Conservation (phyloP, 1,284 basidiomycete species). For the Ceratobasidium sp. region DNA sequence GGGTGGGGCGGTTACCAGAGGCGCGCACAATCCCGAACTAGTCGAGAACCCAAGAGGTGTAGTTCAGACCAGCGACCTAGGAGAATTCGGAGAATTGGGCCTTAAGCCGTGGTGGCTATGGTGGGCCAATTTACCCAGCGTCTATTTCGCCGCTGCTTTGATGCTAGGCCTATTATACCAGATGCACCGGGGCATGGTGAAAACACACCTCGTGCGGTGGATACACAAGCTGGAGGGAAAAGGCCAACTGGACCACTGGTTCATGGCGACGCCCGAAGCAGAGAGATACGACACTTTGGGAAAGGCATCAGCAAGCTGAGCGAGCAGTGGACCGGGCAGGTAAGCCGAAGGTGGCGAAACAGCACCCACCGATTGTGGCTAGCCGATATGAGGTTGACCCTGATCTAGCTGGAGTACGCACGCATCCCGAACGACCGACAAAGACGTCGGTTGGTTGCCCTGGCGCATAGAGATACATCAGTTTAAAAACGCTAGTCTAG, state of each 20-base stretch:
- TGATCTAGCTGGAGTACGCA: slow-evolving; percentile 52
- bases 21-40: not conserved
- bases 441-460: slow-evolving; percentile 38
- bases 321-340: slow-evolving; percentile 49
- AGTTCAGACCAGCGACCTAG: not conserved
- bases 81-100: not conserved
- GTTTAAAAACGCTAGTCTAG: slow-evolving; percentile 43
- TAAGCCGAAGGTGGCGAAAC: slow-evolving; percentile 50
- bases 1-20: not conserved
- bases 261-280: not conserved
- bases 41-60: not conserved
- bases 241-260: not conserved
- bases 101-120: slow-evolving; percentile 48
- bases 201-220: slow-evolving; percentile 52
- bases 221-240: not conserved
- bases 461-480: slow-evolving; percentile 47
- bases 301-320: not conserved
- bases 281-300: slow-evolving; percentile 9
- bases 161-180: not conserved
- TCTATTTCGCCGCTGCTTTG: not conserved
- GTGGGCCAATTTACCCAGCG: slow-evolving; percentile 49
- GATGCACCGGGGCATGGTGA: slow-evolving; percentile 2
- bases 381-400: too few species aligned
- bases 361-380: not conserved
- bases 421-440: not conserved